Evolutionary conservation across 140 eudicot genomes (phyloP).

Genomic region (Bidens hawaiensis): DNA sequence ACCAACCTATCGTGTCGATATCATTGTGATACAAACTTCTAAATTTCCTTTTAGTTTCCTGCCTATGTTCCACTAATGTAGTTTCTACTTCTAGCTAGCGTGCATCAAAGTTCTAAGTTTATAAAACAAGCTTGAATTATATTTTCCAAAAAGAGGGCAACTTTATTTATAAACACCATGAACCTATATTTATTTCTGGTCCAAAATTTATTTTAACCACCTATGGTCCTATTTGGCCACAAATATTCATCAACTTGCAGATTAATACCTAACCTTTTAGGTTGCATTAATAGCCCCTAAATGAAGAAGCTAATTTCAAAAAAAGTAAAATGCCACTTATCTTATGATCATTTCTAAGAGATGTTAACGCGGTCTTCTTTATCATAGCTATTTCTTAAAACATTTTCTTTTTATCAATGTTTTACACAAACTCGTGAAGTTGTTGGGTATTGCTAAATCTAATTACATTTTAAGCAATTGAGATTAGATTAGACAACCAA

Average conservation of each 20-base stretch:
- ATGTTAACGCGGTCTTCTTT: background rate
- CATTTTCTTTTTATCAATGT: background rate
- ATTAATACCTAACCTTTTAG: slow-evolving; percentile 4
- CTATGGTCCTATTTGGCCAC: background rate
- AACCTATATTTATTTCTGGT: background rate
- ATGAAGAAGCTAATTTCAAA: background rate
- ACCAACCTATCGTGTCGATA: background rate
- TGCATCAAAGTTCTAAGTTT: background rate
- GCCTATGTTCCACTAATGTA: background rate
- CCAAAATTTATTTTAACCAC: background rate
- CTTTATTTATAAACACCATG: background rate
- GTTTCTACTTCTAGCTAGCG: slow-evolving; percentile 8
- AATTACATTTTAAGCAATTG: background rate
- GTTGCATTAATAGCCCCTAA: background rate
- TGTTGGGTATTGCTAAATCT: background rate
- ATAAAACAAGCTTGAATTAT: too few species aligned
- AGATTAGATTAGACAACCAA: background rate
- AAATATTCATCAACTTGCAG: background rate
- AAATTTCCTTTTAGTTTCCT: background rate
- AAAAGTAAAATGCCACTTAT: background rate
- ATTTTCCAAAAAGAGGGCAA: background rate
- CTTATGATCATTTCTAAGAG: background rate
- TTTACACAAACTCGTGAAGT: background rate
- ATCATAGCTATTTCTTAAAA: background rate
- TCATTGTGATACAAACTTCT: background rate